A percentile compares a stretch with the other conserved stretches of the same genome.
Conservation (phyloP, 140 eudicot genomes). For the Oenanthe javanica region DNA sequence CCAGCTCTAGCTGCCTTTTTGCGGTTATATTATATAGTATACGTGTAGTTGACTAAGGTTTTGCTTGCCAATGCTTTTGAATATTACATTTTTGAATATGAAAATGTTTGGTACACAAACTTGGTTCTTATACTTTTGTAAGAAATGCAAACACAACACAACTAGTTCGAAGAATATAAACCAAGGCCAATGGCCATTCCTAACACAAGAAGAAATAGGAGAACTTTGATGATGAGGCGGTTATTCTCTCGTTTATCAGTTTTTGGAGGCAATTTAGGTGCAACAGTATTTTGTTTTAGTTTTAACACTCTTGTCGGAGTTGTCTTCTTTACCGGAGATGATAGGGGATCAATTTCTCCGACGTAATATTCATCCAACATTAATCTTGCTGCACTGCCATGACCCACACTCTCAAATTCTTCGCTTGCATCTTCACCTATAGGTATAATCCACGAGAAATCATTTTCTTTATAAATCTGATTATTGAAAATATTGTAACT, state of each 20-base stretch:
- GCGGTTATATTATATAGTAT: too few relatives aligned
- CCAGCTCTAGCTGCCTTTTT: too few relatives aligned
- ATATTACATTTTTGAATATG: background rate
- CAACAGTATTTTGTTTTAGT: background rate
- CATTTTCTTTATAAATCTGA: background rate
- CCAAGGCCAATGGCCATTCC: slow-evolving; percentile 11
- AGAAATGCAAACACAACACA: too few relatives aligned
- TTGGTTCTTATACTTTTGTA: too few relatives aligned
- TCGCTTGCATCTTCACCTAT: slow-evolving; percentile 10
- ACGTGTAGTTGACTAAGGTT: too few relatives aligned
- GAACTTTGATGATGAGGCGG: background rate
- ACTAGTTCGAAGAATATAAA: background rate
- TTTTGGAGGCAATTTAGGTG: background rate
- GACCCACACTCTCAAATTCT: slow-evolving; percentile 13
- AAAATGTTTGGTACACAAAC: background rate
- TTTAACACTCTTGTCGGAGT: background rate
- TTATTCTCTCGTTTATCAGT: too few relatives aligned
- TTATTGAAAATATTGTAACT: background rate
- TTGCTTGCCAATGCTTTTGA: too few relatives aligned
- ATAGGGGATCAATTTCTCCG: slow-evolving; percentile 1
- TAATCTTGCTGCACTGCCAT: slow-evolving; percentile 12
- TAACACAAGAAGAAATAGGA: background rate
- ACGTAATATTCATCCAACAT: slow-evolving; percentile 12
- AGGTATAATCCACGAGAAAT: background rate
- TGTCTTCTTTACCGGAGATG: background rate